phyloP scores from a whole-genome alignment of 2,329 filamentous ascomycete species.

The Paracorniculantispora psalliotae region DNA sequence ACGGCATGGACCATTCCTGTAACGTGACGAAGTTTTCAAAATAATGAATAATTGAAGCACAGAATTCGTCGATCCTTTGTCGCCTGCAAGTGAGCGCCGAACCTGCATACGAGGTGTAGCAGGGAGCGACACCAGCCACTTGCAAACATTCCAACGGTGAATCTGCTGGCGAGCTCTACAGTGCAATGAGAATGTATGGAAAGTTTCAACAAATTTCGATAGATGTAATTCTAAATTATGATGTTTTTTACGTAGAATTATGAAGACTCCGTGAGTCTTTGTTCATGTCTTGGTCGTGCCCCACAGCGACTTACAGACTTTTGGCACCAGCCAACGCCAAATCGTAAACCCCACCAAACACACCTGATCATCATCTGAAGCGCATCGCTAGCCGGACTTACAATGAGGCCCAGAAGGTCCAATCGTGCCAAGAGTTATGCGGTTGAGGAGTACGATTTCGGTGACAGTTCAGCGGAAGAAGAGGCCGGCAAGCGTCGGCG shows the following conservation, averaged over 20 bases:
- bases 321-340: background rate
- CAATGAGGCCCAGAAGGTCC: conserved; percentile 34
- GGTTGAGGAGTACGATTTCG: conserved; percentile 31
- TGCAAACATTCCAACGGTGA: too few species aligned
- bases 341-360: background rate
- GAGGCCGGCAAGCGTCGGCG: conserved; percentile 20
- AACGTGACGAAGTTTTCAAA: background rate
- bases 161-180: background rate
- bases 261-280: too few species aligned
- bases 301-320: conserved; percentile 5
- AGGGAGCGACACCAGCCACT: background rate
- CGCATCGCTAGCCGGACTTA: background rate
- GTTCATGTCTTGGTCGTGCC: background rate
- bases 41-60: background rate
- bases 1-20: background rate
- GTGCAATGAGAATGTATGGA: background rate
- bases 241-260: background rate
- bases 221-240: background rate
- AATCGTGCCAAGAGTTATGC: conserved; percentile 32
- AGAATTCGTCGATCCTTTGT: background rate
- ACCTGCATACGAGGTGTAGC: background rate
- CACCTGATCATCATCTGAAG: background rate
- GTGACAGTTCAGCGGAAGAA: conserved; percentile 27
- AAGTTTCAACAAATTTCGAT: background rate
- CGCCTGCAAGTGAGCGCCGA: background rate